Conservation (phyloP, 2,329 filamentous ascomycete genomes). For the Botrytis medusae region DNA sequence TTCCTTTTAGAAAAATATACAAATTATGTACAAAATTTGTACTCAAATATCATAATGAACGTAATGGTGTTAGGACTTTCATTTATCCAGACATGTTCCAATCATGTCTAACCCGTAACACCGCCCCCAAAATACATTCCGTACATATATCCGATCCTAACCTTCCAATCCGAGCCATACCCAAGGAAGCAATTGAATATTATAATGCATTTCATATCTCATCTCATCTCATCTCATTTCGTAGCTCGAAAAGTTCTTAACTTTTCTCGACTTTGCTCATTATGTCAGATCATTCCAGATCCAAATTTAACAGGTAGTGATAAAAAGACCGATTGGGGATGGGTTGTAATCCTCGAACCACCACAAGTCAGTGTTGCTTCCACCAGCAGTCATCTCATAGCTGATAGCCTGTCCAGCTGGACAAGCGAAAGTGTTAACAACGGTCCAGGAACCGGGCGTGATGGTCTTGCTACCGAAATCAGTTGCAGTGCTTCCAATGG, state of each 20-base stretch:
- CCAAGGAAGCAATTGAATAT: background rate
- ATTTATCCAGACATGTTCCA: background rate
- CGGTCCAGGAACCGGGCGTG: constrained; percentile 54
- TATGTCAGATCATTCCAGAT: background rate
- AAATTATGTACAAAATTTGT: background rate
- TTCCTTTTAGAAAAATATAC: background rate
- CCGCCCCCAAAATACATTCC: background rate
- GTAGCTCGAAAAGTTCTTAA: background rate
- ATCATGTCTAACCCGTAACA: background rate
- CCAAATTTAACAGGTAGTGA: constrained; percentile 31
- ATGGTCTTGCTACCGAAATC: constrained; percentile 48
- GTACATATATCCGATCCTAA: background rate
- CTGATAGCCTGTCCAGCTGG: constrained; percentile 52
- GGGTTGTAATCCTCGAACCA: constrained; percentile 66
- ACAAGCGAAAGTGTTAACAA: constrained; percentile 55
- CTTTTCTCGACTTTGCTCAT: background rate
- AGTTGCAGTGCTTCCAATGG: constrained; percentile 47
- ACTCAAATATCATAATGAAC: background rate
- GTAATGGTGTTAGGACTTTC: background rate
- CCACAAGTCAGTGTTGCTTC: constrained; percentile 50
- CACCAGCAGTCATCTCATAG: constrained; percentile 49
- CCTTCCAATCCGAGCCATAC: background rate
- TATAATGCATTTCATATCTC: background rate
- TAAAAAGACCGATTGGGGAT: constrained; percentile 45
- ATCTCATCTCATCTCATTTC: background rate